Base-by-base conservation (phyloP, 495 filamentous ascomycete genomes). In the Peziza echinospora region DNA sequence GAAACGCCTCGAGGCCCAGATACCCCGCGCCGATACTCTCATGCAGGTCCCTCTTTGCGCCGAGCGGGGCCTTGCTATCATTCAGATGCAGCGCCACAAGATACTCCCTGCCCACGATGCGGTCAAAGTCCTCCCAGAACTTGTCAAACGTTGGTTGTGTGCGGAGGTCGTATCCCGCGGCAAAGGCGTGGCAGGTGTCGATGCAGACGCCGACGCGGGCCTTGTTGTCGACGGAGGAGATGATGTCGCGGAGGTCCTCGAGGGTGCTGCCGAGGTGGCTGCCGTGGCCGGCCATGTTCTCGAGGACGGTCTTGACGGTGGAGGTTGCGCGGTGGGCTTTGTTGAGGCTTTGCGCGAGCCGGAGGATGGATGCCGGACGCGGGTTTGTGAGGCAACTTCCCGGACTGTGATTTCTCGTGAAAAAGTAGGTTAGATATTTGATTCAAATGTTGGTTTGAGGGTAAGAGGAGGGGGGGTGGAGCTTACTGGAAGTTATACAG, bases 1-100 rank as follows among this genome's bases (percentile, higher is more conserved):
- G 80, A 56, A 97, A 97, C 2, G 84, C 80, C 24, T 82, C 73
- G 7, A 97, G 66, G 1, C 89, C 89, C 0, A 97, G 64, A 60
- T 86, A 97, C 0, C 89, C 89, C 0, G 80, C 82, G 3, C 89
- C 89, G 49, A 97, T 94, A 57, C 93, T 94, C 24, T 84, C 79
- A 62, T 97, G 89, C 8, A 94, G 59, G 57, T 97, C 89, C 21
- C 83, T 70, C 45, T 80, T 71, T 8, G 79, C 82, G 4, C 60
- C 70, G 22, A 89, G 65, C 0, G 87, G 85, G 1, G 85, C 82
- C 61, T 93, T 94, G 59, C 77, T 83, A 60, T 97, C 89, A 57
- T 97, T 97, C 5, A 97, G 57, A 58, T 97, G 89, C 26, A 94
- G 64, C 0, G 89, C 89, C 44, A 73, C 73, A 0, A 97, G 74